phyloP scores from a whole-genome alignment of 805 yeast genomes.

The Spathaspora hagerdaliae region DNA sequence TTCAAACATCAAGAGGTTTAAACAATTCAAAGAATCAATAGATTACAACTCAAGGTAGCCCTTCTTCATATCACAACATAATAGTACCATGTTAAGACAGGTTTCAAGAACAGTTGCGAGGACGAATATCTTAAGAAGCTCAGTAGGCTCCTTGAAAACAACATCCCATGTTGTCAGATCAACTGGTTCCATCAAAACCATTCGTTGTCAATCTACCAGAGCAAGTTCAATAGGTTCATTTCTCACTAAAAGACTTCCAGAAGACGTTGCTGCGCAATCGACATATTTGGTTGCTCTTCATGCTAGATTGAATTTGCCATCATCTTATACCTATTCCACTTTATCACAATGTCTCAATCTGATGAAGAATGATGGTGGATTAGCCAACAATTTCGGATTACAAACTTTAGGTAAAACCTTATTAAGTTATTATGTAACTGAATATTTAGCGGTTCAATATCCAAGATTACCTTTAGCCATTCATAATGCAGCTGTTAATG shows the following conservation, averaged over 20 bases:
- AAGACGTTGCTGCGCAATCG: slow-evolving; percentile 48
- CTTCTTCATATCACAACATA: not conserved
- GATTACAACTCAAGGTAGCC: not conserved
- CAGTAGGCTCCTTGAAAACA: not conserved
- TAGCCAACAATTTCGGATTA: slow-evolving; percentile 73
- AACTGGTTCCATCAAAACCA: not conserved
- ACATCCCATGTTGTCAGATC: not conserved
- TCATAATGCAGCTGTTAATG: slow-evolving; percentile 68
- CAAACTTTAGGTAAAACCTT: slow-evolving; percentile 79
- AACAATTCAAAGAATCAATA: too few species aligned
- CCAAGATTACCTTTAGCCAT: slow-evolving; percentile 88
- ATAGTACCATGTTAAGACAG: not conserved
- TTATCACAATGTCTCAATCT: slow-evolving; percentile 81
- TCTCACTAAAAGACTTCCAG: slow-evolving; percentile 44
- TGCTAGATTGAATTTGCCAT: slow-evolving; percentile 65
- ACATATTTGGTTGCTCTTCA: slow-evolving; percentile 79
- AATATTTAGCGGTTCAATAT: slow-evolving; percentile 66
- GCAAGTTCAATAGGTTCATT: slow-evolving; percentile 12
- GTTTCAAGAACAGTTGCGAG: not conserved
- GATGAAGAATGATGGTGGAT: slow-evolving; percentile 35
- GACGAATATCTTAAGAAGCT: not conserved
- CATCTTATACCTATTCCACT: slow-evolving; percentile 53
- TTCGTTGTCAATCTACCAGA: slow-evolving; percentile 16
- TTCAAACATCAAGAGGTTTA: too few species aligned
- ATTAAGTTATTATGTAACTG: slow-evolving; percentile 70